Base-by-base conservation (phyloP, 169 alveolate species). In the Plasmodium vinckei region DNA sequence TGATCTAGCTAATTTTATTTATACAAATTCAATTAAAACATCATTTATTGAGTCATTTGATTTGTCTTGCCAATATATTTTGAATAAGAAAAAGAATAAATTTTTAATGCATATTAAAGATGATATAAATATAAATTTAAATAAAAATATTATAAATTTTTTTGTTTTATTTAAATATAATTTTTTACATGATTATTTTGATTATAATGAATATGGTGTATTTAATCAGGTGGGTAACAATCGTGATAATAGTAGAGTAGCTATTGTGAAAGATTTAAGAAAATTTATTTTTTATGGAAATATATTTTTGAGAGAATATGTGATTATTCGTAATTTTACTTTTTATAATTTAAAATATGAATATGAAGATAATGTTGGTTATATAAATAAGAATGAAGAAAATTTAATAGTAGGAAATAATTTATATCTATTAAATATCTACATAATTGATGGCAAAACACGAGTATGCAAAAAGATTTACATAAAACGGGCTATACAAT, bases 291-390 rank as follows among this genome's bases (percentile, higher is more conserved):
- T 64, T 17, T 77, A 33, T 19, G 69, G 51, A 27, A 42, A 63
- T 4, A 10, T 54, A 5, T n/a, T 61, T 9, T 15, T 21, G 13
- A 64, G 51, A 17, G 88, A 77, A 33, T 77, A 63, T 23, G 17
- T 77, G n/a, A 33, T 77, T 1, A 21, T 77, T 15, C 19, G 61
- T n/a, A 77, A 77, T 77, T 77, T 47, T 59, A 77, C 88, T 1
- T 19, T 44, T 9, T 77, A 77, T 46, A 64, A 77, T 21, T n/a
- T 77, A 39, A 57, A 19, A 23, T 77, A 61, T 56, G 70, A 47
- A 33, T 77, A 77, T 64, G 75, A 65, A 23, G 69, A 64, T 9
- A 59, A 64, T 56, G 57, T 77, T 9, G 88, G 88, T 33, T 64
- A 63, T 51, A 46, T 77, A 21, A 25, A 77, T 5, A n/a, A 13